phyloP scores from a whole-genome alignment of 2,329 filamentous ascomycete genomes.

The Pestalotiopsis sp. region DNA sequence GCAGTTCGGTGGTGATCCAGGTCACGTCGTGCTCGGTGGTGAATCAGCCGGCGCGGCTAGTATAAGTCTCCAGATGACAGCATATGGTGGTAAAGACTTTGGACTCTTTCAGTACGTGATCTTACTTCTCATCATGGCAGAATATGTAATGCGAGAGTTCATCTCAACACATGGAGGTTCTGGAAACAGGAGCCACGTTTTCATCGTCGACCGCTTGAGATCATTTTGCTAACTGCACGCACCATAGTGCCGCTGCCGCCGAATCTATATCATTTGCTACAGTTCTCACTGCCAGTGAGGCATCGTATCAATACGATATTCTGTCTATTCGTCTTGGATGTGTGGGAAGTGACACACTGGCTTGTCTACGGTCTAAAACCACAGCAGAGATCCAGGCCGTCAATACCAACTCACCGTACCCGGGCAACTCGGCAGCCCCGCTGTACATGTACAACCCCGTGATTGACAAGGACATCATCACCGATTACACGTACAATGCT shows the following conservation, averaged over 20 bases:
- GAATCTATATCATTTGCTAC: conserved; percentile 56
- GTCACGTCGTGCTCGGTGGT: conserved; percentile 70
- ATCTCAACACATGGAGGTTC: too few species aligned
- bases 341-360: conserved; percentile 38
- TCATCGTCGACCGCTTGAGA: neutral
- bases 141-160: too few species aligned
- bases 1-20: conserved; percentile 70
- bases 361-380: conserved; percentile 48
- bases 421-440: conserved; percentile 37
- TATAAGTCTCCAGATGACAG: conserved; percentile 65
- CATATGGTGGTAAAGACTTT: conserved; percentile 50
- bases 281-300: conserved; percentile 46
- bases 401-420: conserved; percentile 44
- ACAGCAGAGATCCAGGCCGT: conserved; percentile 42
- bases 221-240: neutral
- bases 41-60: conserved; percentile 69
- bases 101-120: conserved; percentile 45
- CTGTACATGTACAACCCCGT: conserved; percentile 57
- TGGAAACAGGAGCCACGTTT: too few species aligned
- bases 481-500: conserved; percentile 50
- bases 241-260: conserved; percentile 41
- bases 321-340: conserved; percentile 48
- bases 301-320: conserved; percentile 55
- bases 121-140: too few species aligned
- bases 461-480: conserved; percentile 55